Base-by-base conservation (phyloP, 768 basidiomycete genomes). In the Leccinum aurantiacum region DNA sequence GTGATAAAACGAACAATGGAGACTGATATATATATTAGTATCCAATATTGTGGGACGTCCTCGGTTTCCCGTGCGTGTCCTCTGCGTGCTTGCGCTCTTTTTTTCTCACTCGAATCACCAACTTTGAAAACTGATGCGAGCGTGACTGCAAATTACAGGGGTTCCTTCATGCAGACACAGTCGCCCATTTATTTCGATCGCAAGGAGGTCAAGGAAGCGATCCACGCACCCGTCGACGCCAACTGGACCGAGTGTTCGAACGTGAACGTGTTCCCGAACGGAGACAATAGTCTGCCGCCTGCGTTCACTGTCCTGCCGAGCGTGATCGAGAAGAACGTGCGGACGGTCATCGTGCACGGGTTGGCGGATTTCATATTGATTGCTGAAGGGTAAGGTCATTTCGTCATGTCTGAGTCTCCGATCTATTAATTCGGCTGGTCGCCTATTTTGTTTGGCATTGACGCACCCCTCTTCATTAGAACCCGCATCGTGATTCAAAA, bases 11-110 rank as follows among this genome's bases (percentile, higher is more conserved):
- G 22, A 24, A n/a, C 25, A 46, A 48, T 19, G 37, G 37, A 15
- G 13, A 25, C 54, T 65, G n/a, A 66, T 31, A 15, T 49, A 25
- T 29, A 8, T 13, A n/a, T 11, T 46, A 78, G 63, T 89, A 77
- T 72, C 90, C 89, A 0, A 78, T 88, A 46, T 75, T 87, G 11
- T 91, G 88, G 89, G 89, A 91, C 60, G 88, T 90, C 6, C 85
- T 91, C 33, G 89, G 88, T n/a, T 90, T 88, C 80, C 89, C 89
- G 84, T 88, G 65, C 33, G 84, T 69, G 37, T 38, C 37, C 3
- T 14, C 37, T 38, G 37, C 37, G 7, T 38, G 15, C 37, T 38
- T 38, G 37, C 15, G 37, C 37, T 38, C 7, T 27, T 8, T 27
- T 8, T 27, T 17, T 38, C 37, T 17, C 15, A 37, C 14, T 5